Conservation (phyloP, 495 filamentous ascomycete species). For the Aspergillus leporis region DNA sequence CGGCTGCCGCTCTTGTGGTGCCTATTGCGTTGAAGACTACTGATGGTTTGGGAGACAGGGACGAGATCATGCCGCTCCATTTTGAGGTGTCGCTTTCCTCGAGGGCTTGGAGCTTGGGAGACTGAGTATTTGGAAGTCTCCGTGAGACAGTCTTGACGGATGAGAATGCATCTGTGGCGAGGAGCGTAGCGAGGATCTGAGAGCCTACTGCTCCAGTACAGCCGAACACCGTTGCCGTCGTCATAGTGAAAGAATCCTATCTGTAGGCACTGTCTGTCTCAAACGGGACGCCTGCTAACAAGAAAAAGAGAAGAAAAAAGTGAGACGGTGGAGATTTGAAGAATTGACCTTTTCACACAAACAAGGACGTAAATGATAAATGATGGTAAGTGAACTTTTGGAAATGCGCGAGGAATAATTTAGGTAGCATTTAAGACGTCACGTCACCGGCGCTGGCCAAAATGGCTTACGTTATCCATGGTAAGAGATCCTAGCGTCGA, state of each 20-base stretch:
- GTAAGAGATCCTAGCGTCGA: too few species aligned
- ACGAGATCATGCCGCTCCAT: conserved; percentile 34
- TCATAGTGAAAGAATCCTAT: conserved; percentile 20
- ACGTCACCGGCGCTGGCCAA: too few species aligned
- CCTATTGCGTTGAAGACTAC: conserved; percentile 51
- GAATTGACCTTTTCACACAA: not conserved
- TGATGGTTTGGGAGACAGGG: conserved; percentile 35
- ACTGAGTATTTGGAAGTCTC: conserved; percentile 46
- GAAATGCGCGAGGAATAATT: too few species aligned
- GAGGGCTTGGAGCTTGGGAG: conserved; percentile 46
- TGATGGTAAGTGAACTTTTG: too few species aligned
- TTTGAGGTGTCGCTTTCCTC: conserved; percentile 32
- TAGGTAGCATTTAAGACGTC: too few species aligned
- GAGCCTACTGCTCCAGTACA: conserved; percentile 58
- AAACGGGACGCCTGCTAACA: not conserved
- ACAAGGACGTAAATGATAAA: too few species aligned
- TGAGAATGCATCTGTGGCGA: conserved; percentile 41
- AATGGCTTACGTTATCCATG: too few species aligned
- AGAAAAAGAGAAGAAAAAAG: not conserved
- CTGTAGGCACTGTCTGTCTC: not conserved
- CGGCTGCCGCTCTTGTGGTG: conserved; percentile 46
- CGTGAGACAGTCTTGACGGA: conserved; percentile 60
- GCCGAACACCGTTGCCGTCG: conserved; percentile 54
- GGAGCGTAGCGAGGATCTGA: conserved; percentile 56
- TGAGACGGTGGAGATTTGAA: not conserved